These are phyloP conservation scores for Candida takata DNA, from an alignment of 805 yeast species.

Conservation along the genomic window DNA sequence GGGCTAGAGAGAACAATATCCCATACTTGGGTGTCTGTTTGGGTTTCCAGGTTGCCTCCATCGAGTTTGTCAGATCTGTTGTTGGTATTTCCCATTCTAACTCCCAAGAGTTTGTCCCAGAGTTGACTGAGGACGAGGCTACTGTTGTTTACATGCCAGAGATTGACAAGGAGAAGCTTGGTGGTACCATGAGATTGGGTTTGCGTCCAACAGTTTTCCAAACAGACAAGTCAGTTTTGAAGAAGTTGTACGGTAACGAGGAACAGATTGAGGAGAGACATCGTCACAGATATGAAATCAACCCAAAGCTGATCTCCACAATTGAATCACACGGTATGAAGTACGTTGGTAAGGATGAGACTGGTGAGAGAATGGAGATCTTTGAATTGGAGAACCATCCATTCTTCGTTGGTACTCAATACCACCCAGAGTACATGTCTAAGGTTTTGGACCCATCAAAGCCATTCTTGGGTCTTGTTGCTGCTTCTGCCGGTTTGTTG, in stretches of 20 bases:
- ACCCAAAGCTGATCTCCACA: constrained; percentile 67
- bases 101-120: constrained; percentile 75
- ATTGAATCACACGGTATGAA: constrained; percentile 75
- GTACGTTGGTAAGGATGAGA: constrained; percentile 92
- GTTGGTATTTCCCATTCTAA: constrained; percentile 62
- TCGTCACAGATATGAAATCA: constrained; percentile 96
- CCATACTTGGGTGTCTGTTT: constrained; percentile 97
- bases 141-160: constrained; percentile 98
- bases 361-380: constrained; percentile 88
- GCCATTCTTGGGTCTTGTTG: constrained; percentile 93
- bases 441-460: constrained; percentile 94
- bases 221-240: constrained; percentile 61
- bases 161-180: constrained; percentile 89
- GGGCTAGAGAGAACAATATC: constrained; percentile 93
- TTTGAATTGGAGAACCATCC: constrained; percentile 83
- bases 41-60: constrained; percentile 95
- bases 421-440: constrained; percentile 96
- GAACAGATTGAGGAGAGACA: constrained; percentile 83
- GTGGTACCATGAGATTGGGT: constrained; percentile 99
- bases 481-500: constrained; percentile 84
- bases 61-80: constrained; percentile 82
- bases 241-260: constrained; percentile 70
- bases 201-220: constrained; percentile 80
- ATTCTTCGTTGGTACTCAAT: constrained; percentile 91
- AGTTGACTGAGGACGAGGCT: constrained; percentile 53